Base-by-base conservation (phyloP, 2,329 filamentous ascomycete species). In the Aspergillaceae sp. region DNA sequence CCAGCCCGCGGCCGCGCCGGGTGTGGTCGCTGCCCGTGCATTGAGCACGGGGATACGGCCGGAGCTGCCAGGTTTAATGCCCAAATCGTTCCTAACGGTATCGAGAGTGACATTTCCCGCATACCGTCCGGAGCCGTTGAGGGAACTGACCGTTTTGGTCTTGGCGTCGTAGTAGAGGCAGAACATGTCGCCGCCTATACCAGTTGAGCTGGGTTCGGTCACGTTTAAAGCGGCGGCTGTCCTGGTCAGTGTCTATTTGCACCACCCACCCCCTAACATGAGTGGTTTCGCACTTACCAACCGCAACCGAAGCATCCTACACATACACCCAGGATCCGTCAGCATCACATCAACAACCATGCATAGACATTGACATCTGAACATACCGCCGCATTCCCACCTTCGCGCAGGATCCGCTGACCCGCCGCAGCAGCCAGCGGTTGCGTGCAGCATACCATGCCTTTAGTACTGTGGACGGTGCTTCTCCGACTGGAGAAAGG, bases 131-230 rank as follows among this genome's bases (percentile, higher is more conserved):
- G 90, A 96, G 19, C 90, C 92, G 66, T 98, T 98, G 66, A 97
- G 73, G 7, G 89, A 87, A 45, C 82, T 84, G 6, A 97, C 84
- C 52, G 86, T 85, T 61, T 86, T 85, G 0, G 83, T 87, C 56
- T 84, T 79, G 37, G 88, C 87, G 62, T 94, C 80, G 72, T 91
- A 97, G 74, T 81, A 96, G 33, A 97, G 79, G 66, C 90, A 90
- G 71, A 97, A 98, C 82, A 95, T 89, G 69, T 98, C 92, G 51
- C 92, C 92, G 47, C 92, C 92, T 49, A 98, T 96, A 36, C 92
- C 92, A 0, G 92, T 97, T 4, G 86, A 92, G 48, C 83, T 82
- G 5, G 92, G 92, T 63, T 98, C 92, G 0, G 91, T 95, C 62
- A 97, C 79, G 68, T 96, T 97, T 47, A 98, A 75, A 4, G 83